These are phyloP conservation scores for Pichia sp. DNA, from an alignment of 1,139 yeast species.

Conservation along the genomic window DNA sequence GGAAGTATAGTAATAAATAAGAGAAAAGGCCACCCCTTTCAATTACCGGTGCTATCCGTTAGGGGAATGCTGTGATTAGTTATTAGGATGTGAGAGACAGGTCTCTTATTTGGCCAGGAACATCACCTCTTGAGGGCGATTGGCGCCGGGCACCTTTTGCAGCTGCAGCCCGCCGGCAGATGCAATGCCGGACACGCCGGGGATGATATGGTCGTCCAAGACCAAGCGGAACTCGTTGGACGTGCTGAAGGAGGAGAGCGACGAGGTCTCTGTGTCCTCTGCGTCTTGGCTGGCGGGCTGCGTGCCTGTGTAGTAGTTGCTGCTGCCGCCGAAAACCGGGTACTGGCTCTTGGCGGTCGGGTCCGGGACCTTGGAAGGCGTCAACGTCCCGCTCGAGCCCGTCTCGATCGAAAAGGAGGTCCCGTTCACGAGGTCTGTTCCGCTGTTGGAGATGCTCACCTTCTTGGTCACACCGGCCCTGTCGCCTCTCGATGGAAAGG, in stretches of 20 bases:
- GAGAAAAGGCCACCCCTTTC: not conserved
- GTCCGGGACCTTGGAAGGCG: not conserved
- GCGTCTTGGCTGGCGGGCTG: not conserved
- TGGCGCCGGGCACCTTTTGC: not conserved
- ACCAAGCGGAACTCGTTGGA: conserved; percentile 9
- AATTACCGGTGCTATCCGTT: not conserved
- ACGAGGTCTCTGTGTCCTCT: conserved; percentile 5
- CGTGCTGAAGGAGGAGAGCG: conserved; percentile 3
- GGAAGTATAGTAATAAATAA: not conserved
- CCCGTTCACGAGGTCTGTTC: conserved; percentile 10
- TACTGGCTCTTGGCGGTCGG: not conserved
- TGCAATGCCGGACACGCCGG: conserved; percentile 7
- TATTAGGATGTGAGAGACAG: not conserved
- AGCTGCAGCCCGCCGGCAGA: not conserved
- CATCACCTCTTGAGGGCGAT: not conserved
- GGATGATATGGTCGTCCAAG: conserved; percentile 15
- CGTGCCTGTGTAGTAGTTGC: not conserved
- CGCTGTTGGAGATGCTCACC: conserved; percentile 6
- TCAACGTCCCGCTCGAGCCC: not conserved
- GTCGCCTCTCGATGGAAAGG: not conserved
- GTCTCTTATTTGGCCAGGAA: not conserved
- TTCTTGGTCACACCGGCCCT: not conserved
- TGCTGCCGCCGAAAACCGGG: not conserved
- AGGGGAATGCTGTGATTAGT: no score
- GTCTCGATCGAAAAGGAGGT: not conserved